A percentile compares a stretch with the other conserved stretches of the same genome.
Conservation (phyloP, 192 early-diverging fungal genomes). For the Backusella parvicylindrica region DNA sequence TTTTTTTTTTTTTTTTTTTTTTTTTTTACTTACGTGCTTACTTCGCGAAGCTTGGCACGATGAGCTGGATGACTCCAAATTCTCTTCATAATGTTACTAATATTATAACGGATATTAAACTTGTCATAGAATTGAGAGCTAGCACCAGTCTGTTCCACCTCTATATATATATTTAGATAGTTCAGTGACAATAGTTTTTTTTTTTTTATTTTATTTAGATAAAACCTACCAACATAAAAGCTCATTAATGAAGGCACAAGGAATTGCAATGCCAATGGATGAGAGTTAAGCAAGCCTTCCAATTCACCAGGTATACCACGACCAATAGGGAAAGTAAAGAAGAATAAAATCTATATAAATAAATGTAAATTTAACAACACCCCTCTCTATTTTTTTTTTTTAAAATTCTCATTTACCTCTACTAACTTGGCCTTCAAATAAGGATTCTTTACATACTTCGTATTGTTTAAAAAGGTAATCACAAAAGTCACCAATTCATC, state of each 20-base stretch:
- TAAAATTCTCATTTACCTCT: slow-evolving; percentile 64
- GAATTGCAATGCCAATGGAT: slow-evolving; percentile 69
- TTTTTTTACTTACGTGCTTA: slow-evolving; percentile 48
- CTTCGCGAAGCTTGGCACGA: slow-evolving; percentile 57
- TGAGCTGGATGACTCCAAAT: slow-evolving; percentile 77
- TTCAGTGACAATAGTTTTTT: not conserved
- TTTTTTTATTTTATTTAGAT: not conserved
- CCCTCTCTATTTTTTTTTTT: no score
- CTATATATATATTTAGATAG: slow-evolving; percentile 32
- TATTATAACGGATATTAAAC: slow-evolving; percentile 96
- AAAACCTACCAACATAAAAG: slow-evolving; percentile 82
- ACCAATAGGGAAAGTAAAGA: slow-evolving; percentile 69
- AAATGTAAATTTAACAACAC: no score
- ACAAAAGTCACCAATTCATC: slow-evolving; percentile 62
- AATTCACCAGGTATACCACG: slow-evolving; percentile 59
- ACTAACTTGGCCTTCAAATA: slow-evolving; percentile 93
- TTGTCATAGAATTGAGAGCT: slow-evolving; percentile 98
- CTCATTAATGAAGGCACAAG: slow-evolving; percentile 81
- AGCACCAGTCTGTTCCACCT: slow-evolving; percentile 92
- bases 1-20: not conserved
- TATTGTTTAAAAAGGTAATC: slow-evolving; percentile 77
- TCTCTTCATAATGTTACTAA: slow-evolving; percentile 84
- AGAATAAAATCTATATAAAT: slow-evolving; percentile 67
- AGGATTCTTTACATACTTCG: slow-evolving; percentile 86
- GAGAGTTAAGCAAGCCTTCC: slow-evolving; percentile 61